A percentile compares a stretch with the other conserved stretches of the same genome.
phyloP scores from a whole-genome alignment of 176 grass and related monocot species.

The Eragrostis curvula region DNA sequence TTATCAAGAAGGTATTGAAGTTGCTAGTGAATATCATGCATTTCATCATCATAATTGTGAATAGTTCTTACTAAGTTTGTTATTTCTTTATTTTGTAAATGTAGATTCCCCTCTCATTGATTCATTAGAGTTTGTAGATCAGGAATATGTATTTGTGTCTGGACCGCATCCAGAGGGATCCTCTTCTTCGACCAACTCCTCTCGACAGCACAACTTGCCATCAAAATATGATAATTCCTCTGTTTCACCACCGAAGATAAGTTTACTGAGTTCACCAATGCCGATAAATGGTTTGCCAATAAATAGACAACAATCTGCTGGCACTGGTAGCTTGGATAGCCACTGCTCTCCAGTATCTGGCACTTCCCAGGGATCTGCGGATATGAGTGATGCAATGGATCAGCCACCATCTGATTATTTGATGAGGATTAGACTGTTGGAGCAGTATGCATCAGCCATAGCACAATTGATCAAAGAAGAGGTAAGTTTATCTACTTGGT shows the following conservation, averaged over 20 bases:
- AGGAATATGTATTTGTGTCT: slow-evolving; percentile 95
- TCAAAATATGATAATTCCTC: no score
- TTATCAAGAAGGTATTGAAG: slow-evolving; percentile 63
- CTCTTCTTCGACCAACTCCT: no score
- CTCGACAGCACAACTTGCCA: no score
- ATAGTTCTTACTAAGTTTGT: slow-evolving; percentile 47
- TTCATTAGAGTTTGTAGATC: slow-evolving; percentile 98
- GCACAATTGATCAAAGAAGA: slow-evolving; percentile 83
- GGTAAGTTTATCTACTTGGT: slow-evolving; percentile 54
- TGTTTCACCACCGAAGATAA: no score
- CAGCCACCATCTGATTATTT: slow-evolving; percentile 70
- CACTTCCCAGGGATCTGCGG: slow-evolving; percentile 84
- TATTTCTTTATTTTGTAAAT: slow-evolving; percentile 55
- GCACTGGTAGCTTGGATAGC: slow-evolving; percentile 76
- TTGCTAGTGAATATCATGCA: slow-evolving; percentile 40
- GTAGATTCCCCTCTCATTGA: slow-evolving; percentile 78
- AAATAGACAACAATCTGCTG: slow-evolving; percentile 41
- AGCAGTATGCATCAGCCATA: slow-evolving; percentile 76
- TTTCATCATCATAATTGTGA: slow-evolving; percentile 28
- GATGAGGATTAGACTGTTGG: slow-evolving; percentile 77
- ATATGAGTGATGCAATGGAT: slow-evolving; percentile 78
- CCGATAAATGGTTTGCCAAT: slow-evolving; percentile 67
- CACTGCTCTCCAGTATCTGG: slow-evolving; percentile 71
- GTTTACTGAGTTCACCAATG: slow-evolving; percentile 70
- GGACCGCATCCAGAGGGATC: no score